Conservation (phyloP, 495 filamentous ascomycete genomes). For the Podospora appendiculata region DNA sequence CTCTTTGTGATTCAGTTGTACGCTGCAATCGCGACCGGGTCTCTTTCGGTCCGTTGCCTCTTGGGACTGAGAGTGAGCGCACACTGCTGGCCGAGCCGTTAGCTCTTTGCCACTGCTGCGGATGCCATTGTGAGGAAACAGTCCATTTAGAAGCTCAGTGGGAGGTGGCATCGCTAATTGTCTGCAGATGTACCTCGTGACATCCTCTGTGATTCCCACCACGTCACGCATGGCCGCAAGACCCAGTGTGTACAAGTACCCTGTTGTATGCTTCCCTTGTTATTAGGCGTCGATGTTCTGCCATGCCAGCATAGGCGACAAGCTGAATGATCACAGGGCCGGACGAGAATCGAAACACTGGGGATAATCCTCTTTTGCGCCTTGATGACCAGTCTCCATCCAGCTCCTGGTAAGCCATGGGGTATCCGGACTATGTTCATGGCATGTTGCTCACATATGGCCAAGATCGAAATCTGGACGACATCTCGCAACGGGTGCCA, state of each 20-base stretch:
- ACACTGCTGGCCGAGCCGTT: slow-evolving; percentile 7
- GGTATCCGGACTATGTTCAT: background rate
- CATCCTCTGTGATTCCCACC: slow-evolving; percentile 47
- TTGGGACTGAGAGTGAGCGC: background rate
- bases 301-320: no score
- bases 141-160: no score
- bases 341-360: slow-evolving; percentile 47
- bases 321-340: slow-evolving; percentile 25
- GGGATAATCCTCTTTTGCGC: slow-evolving; percentile 54
- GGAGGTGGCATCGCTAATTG: background rate
- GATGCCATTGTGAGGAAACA: slow-evolving; percentile 44
- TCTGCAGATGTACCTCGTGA: slow-evolving; percentile 48
- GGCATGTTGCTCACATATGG: background rate
- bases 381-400: slow-evolving; percentile 47
- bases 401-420: slow-evolving; percentile 37
- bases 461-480: slow-evolving; percentile 44
- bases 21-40: slow-evolving; percentile 49
- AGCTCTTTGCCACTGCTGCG: slow-evolving; percentile 50
- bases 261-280: slow-evolving; percentile 28
- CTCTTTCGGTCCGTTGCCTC: slow-evolving; percentile 32
- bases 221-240: slow-evolving; percentile 43
- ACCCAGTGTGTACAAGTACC: slow-evolving; percentile 49
- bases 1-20: slow-evolving; percentile 53
- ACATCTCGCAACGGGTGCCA: slow-evolving; percentile 30
- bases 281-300: no score